Percentiles rank a stretch among this genome's conserved stretches.
Conservation (phyloP, 108 stramenopile species). For the Skeletonema grethae region DNA sequence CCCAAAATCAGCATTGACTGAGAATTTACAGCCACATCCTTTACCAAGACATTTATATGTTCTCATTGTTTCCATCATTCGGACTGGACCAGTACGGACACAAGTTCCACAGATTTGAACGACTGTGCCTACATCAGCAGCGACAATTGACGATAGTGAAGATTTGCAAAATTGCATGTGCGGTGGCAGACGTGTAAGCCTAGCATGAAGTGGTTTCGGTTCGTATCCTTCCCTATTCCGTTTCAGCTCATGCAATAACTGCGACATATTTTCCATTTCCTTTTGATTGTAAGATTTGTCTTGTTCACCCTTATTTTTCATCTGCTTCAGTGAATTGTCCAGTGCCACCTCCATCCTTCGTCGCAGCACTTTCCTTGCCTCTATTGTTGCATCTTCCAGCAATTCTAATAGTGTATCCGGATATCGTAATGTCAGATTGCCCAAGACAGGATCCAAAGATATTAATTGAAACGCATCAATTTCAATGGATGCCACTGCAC, state of each 20-base stretch:
- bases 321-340: conserved; percentile 4
- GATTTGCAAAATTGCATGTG: conserved; percentile 74
- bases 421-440: conserved; percentile 73
- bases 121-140: conserved; percentile 86
- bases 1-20: conserved; percentile 84
- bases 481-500: conserved; percentile 35
- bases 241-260: conserved; percentile 16
- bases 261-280: conserved; percentile 10
- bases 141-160: conserved; percentile 70
- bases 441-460: conserved; percentile 68
- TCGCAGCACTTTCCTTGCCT: conserved; percentile 36
- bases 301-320: conserved; percentile 3
- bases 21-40: conserved; percentile 77
- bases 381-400: conserved; percentile 74
- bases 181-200: conserved; percentile 90
- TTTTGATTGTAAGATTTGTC: background rate
- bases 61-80: conserved; percentile 91
- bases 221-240: conserved; percentile 48
- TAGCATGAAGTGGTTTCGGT: conserved; percentile 76
- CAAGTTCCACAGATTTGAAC: conserved; percentile 94
- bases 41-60: conserved; percentile 78
- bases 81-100: conserved; percentile 83
- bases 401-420: conserved; percentile 76
- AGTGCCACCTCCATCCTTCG: conserved; percentile 15
- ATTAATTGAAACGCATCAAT: conserved; percentile 73